A percentile compares a stretch with the other conserved stretches of the same genome.
Evolutionary conservation across 2,329 filamentous ascomycete species (phyloP).

Genomic region (Aspergillus jensenii): DNA sequence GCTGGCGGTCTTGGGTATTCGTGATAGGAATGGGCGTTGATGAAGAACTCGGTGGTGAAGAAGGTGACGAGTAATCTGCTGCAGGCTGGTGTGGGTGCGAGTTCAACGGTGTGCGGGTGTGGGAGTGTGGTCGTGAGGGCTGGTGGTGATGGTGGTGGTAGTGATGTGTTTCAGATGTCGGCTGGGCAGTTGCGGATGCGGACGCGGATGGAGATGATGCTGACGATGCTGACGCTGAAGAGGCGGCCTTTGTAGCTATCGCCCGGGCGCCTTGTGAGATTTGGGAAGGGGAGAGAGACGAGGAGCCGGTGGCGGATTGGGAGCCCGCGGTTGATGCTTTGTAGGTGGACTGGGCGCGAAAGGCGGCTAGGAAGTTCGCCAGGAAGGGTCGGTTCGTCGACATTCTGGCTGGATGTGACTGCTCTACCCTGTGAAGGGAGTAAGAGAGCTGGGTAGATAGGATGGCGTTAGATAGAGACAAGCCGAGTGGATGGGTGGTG

Average conservation of each 20-base stretch:
- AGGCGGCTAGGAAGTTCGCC: constrained; percentile 66
- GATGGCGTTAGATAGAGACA: background rate
- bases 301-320: constrained; percentile 31
- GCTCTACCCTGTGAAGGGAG: background rate
- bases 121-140: constrained; percentile 21
- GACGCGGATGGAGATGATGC: constrained; percentile 18
- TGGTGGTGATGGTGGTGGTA: constrained; percentile 15
- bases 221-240: constrained; percentile 12
- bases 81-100: constrained; percentile 35
- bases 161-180: constrained; percentile 15
- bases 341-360: constrained; percentile 63
- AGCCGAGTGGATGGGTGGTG: background rate
- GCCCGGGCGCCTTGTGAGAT: constrained; percentile 45
- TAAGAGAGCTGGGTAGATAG: background rate
- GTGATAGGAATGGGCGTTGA: constrained; percentile 41
- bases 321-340: constrained; percentile 51
- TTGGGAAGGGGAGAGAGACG: constrained; percentile 42
- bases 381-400: constrained; percentile 67
- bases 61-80: constrained; percentile 40
- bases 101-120: constrained; percentile 30
- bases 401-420: constrained; percentile 44
- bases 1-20: constrained; percentile 36
- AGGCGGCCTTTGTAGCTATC: constrained; percentile 47
- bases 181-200: background rate
- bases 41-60: constrained; percentile 26